These are phyloP conservation scores for Canariomyces notabilis DNA, from an alignment of 2,329 filamentous ascomycete species.

Conservation along the genomic window DNA sequence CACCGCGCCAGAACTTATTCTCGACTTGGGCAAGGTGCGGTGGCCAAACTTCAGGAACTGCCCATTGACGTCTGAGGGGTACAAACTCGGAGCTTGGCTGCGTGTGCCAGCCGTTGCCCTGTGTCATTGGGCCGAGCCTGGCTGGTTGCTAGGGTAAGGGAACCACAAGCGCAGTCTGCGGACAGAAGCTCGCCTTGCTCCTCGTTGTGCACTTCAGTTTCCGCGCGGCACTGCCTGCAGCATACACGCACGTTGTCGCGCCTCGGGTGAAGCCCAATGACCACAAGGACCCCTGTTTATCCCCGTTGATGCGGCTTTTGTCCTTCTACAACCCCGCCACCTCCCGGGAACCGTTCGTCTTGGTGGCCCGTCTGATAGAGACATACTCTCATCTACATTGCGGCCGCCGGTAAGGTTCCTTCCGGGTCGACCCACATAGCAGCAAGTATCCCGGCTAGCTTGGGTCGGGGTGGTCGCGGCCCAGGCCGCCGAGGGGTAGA, in stretches of 20 bases:
- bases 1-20: slow-evolving; percentile 20
- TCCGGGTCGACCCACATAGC: slow-evolving; percentile 25
- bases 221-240: slow-evolving; percentile 14
- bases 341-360: slow-evolving; percentile 5
- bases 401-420: slow-evolving; percentile 18
- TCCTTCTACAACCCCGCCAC: slow-evolving; percentile 10
- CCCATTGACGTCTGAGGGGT: slow-evolving; percentile 13
- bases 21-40: slow-evolving; percentile 15
- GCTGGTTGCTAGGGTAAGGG: too few species aligned
- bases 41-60: slow-evolving; percentile 18
- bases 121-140: slow-evolving; percentile 15
- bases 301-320: slow-evolving; percentile 1
- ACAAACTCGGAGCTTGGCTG: slow-evolving; percentile 15
- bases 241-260: not conserved
- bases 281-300: slow-evolving; percentile 3
- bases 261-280: not conserved
- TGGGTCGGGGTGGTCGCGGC: slow-evolving; percentile 22
- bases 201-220: not conserved
- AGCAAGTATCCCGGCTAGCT: slow-evolving; percentile 22
- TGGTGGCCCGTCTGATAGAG: slow-evolving; percentile 11
- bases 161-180: too few species aligned
- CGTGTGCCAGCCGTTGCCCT: slow-evolving; percentile 2
- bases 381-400: slow-evolving; percentile 22
- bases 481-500: slow-evolving; percentile 10
- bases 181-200: not conserved